A percentile compares a stretch with the other conserved stretches of the same genome.
Conservation (phyloP, 768 basidiomycete species). For the Cubamyces lactineus region DNA sequence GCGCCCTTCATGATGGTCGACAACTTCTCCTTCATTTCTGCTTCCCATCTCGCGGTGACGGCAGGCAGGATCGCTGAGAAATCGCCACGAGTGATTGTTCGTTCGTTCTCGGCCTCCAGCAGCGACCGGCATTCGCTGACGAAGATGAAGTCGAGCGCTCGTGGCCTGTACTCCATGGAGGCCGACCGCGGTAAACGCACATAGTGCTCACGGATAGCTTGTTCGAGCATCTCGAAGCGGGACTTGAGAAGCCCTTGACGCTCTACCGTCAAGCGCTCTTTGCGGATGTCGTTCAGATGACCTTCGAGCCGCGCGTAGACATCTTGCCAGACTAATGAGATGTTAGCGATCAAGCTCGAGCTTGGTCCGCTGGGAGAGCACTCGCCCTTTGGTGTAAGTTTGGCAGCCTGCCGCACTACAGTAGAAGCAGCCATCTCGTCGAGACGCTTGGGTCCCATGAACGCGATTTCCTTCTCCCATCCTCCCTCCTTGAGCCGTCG, state of each 20-base stretch:
- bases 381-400: background rate
- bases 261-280: background rate
- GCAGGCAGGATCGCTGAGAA: background rate
- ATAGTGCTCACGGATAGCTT: background rate
- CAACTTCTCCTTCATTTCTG: background rate
- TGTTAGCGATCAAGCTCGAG: background rate
- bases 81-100: background rate
- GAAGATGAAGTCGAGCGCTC: background rate
- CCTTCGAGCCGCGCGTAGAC: background rate
- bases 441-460: background rate
- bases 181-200: background rate
- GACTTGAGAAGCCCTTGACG: background rate
- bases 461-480: constrained; percentile 8
- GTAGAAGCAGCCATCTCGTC: background rate
- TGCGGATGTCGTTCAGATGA: background rate
- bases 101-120: background rate
- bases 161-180: constrained; percentile 1
- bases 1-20: background rate
- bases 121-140: constrained; percentile 2
- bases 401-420: background rate
- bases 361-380: background rate
- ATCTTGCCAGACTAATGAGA: background rate
- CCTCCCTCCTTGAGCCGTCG: background rate
- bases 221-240: background rate
- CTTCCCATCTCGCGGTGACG: background rate